Percentiles rank a stretch among this genome's conserved stretches.
These are phyloP conservation scores for Nannizziopsis arthrosporioides DNA, from an alignment of 2,329 filamentous ascomycete species.

Conservation along the genomic window DNA sequence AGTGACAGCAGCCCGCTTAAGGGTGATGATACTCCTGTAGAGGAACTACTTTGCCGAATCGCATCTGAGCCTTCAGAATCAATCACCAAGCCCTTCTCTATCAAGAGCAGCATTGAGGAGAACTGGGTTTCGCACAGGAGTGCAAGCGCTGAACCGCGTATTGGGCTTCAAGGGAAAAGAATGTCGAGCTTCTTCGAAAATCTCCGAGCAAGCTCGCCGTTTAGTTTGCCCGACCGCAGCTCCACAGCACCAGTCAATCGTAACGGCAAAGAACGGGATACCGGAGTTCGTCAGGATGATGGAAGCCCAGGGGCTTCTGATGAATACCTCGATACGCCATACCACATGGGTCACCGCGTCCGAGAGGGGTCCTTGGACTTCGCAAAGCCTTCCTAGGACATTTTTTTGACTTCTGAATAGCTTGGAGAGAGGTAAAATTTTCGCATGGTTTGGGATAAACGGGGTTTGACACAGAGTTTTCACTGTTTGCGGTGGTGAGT, in stretches of 20 bases:
- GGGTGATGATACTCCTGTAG: not conserved
- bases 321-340: conserved; percentile 2
- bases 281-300: not conserved
- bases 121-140: not conserved
- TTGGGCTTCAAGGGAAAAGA: not conserved
- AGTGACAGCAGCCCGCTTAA: not conserved
- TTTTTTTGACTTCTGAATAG: not conserved
- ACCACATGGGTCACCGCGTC: not conserved
- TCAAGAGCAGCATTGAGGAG: not conserved
- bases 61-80: conserved; percentile 2
- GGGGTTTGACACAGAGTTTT: not conserved
- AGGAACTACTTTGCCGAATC: conserved; percentile 1
- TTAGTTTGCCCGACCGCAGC: not conserved
- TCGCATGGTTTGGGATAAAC: not conserved
- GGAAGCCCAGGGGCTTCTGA: not conserved
- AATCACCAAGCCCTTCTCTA: conserved; percentile 2
- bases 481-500: no score
- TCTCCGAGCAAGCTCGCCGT: not conserved
- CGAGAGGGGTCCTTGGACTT: conserved; percentile 5
- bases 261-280: not conserved
- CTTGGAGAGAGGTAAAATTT: not conserved
- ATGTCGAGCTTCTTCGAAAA: conserved; percentile 4
- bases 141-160: not conserved
- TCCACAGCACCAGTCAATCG: not conserved
- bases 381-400: not conserved